phyloP scores from a whole-genome alignment of 495 filamentous ascomycete genomes.

The Hypoxylon cercidicola region DNA sequence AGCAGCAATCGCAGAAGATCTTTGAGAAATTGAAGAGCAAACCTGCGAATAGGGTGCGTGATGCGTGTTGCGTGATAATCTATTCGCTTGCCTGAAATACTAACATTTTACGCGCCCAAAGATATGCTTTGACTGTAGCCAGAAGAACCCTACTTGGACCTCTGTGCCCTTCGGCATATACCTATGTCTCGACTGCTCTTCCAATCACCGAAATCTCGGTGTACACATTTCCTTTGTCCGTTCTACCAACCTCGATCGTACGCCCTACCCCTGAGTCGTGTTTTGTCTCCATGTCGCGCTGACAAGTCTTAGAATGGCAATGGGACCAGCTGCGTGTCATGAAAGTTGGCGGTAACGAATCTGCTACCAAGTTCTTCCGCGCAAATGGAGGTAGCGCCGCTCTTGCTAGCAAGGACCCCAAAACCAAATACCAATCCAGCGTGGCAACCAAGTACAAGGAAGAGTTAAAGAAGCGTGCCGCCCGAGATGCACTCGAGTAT shows the following conservation, averaged over 20 bases:
- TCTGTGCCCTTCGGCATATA: conserved; percentile 98
- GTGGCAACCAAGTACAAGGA: conserved; percentile 96
- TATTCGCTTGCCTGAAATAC: conserved; percentile 11
- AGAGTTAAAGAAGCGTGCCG: conserved; percentile 84
- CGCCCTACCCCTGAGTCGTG: conserved; percentile 48
- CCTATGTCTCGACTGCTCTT: conserved; percentile 95
- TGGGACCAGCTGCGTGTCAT: conserved; percentile 98
- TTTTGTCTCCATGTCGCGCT: conserved; percentile 16
- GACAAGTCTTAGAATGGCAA: conserved; percentile 84
- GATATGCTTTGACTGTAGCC: conserved; percentile 97
- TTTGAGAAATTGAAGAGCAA: conserved; percentile 97
- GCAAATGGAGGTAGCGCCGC: conserved; percentile 93
- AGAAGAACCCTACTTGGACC: conserved; percentile 98
- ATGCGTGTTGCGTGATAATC: conserved; percentile 36
- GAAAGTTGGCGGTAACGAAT: conserved; percentile 99
- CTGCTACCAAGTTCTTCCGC: conserved; percentile 97
- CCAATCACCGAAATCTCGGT: conserved; percentile 89
- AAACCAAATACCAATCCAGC: conserved; percentile 93
- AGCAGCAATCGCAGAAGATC: conserved; percentile 94
- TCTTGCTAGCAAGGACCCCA: conserved; percentile 92
- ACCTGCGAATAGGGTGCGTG: conserved; percentile 85
- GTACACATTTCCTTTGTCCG: conserved; percentile 98
- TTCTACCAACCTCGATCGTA: conserved; percentile 98
- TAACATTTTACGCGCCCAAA: conserved; percentile 52
- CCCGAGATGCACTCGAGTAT: conserved; percentile 83